Conservation (phyloP, 2,329 filamentous ascomycete genomes). For the Neofusicoccum umdonicola region DNA sequence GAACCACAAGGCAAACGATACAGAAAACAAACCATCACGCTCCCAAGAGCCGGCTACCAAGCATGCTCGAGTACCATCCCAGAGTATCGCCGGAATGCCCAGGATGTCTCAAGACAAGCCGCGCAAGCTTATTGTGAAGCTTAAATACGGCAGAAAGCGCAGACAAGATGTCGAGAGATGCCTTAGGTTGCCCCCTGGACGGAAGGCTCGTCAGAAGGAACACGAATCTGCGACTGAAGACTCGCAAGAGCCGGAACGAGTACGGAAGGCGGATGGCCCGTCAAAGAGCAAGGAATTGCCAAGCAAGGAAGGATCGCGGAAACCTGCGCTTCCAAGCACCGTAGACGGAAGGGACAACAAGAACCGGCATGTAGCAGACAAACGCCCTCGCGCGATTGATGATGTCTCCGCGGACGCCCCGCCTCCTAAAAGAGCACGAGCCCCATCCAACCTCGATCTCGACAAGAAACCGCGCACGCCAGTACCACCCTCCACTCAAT, state of each 20-base stretch:
- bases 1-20: background rate
- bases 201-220: constrained; percentile 26
- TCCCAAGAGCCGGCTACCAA: constrained; percentile 21
- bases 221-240: constrained; percentile 5
- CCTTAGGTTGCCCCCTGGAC: constrained; percentile 30
- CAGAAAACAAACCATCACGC: background rate
- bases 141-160: constrained; percentile 53
- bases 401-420: constrained; percentile 21
- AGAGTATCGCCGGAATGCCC: background rate
- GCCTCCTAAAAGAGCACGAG: constrained; percentile 32
- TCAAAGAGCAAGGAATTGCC: constrained; percentile 10
- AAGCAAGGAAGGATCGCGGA: constrained; percentile 11
- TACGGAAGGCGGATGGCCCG: background rate
- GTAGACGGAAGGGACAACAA: constrained; percentile 8
- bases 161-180: constrained; percentile 45
- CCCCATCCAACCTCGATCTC: constrained; percentile 22
- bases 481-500: constrained; percentile 25
- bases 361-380: constrained; percentile 24
- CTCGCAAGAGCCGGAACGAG: constrained; percentile 15
- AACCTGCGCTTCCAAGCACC: background rate
- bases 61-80: background rate
- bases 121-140: constrained; percentile 45
- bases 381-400: constrained; percentile 35
- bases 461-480: constrained; percentile 35
- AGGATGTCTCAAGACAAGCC: constrained; percentile 19